Evolutionary conservation across 2,329 filamentous ascomycete genomes (phyloP).

Genomic region (Hymenoscyphus scutula): DNA sequence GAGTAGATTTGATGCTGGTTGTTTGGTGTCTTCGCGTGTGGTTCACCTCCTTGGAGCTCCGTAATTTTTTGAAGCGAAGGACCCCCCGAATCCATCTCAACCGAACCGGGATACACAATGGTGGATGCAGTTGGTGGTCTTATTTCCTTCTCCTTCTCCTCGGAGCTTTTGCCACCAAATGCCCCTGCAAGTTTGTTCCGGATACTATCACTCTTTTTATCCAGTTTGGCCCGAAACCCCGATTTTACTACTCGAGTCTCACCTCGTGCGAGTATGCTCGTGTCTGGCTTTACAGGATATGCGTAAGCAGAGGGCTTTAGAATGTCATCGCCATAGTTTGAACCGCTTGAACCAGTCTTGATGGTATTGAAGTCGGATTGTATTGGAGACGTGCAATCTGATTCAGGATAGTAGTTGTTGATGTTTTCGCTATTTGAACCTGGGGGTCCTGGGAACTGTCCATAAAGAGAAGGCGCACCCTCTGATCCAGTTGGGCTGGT

Average conservation of each 20-base stretch:
- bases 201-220: constrained; percentile 55
- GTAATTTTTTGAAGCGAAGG: constrained; percentile 11
- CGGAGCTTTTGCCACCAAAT: constrained; percentile 44
- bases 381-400: background rate
- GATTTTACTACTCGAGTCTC: constrained; percentile 55
- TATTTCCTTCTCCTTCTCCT: constrained; percentile 33
- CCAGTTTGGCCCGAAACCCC: constrained; percentile 50
- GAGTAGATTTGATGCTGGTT: background rate
- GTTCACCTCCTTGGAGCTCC: constrained; percentile 8
- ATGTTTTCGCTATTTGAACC: constrained; percentile 6
- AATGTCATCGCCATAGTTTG: background rate
- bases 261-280: too few species aligned
- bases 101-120: constrained; percentile 14
- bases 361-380: constrained; percentile 13
- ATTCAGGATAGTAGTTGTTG: constrained; percentile 14
- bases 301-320: constrained; percentile 16
- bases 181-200: constrained; percentile 53
- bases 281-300: constrained; percentile 22
- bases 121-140: constrained; percentile 17
- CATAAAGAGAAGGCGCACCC: constrained; percentile 14
- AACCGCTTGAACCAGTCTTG: constrained; percentile 11
- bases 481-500: constrained; percentile 15
- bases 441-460: constrained; percentile 24
- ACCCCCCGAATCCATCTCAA: constrained; percentile 23
- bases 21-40: background rate